A percentile compares a stretch with the other conserved stretches of the same genome.
Evolutionary conservation across 208 protist genomes (phyloP).

Genomic region (Trypanosoma theileri): DNA sequence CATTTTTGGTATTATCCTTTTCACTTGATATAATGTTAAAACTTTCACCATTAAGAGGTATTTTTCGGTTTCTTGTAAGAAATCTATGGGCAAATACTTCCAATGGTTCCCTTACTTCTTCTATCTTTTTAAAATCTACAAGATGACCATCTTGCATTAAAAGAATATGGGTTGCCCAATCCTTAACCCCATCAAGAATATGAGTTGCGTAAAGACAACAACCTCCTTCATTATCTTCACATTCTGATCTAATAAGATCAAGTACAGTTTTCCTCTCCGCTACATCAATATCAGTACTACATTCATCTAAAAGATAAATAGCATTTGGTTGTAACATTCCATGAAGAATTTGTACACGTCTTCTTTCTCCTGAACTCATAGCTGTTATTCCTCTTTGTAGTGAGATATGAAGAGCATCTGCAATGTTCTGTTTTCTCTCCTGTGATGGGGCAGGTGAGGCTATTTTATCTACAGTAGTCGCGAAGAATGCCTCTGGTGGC

Average conservation of each 20-base stretch:
- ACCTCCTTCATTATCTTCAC: constrained; percentile 34
- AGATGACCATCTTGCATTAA: constrained; percentile 49
- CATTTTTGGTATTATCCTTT: neutral
- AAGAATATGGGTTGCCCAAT: constrained; percentile 81
- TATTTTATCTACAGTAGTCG: constrained; percentile 65
- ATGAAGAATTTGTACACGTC: constrained; percentile 74
- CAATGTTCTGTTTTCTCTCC: constrained; percentile 37
- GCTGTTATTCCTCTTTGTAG: constrained; percentile 50
- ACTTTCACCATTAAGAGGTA: neutral
- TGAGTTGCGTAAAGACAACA: constrained; percentile 86
- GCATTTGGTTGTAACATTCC: constrained; percentile 48
- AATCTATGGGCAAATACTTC: constrained; percentile 57
- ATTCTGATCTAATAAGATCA: constrained; percentile 53
- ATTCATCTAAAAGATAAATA: constrained; percentile 84
- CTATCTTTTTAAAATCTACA: constrained; percentile 37
- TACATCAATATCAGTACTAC: constrained; percentile 83
- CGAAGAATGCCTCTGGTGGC: constrained; percentile 77
- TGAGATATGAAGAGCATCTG: constrained; percentile 47
- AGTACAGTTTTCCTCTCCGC: constrained; percentile 66
- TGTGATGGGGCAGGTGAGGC: constrained; percentile 38
- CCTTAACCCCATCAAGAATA: constrained; percentile 69
- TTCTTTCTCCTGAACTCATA: constrained; percentile 71
- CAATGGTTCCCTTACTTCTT: constrained; percentile 40
- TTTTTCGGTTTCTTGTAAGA: constrained; percentile 27
- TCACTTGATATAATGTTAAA: neutral